Percentiles rank a stretch among this genome's conserved stretches.
These are phyloP conservation scores for Talaromyces thailandensis DNA, from an alignment of 495 filamentous ascomycete genomes.

Conservation along the genomic window DNA sequence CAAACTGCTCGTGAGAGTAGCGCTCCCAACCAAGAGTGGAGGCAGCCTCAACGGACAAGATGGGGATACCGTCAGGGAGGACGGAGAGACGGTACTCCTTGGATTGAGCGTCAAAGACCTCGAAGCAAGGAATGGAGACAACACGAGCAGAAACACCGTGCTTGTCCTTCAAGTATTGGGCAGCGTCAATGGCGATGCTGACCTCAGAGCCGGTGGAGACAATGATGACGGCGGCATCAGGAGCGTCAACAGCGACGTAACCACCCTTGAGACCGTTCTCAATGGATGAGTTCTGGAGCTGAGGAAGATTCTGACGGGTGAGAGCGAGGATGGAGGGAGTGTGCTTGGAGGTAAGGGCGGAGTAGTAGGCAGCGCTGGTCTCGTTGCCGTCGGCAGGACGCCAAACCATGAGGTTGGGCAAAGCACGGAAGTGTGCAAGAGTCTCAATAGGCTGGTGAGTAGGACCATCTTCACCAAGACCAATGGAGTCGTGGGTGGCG, in stretches of 20 bases:
- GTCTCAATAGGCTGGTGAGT: constrained; percentile 99
- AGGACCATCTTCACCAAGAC: constrained; percentile 96
- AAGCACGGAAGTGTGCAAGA: constrained; percentile 97
- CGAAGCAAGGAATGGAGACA: constrained; percentile 92
- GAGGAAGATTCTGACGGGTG: constrained; percentile 96
- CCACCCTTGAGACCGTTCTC: constrained; percentile 87
- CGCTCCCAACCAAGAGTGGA: constrained; percentile 93
- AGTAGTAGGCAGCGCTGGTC: constrained; percentile 95
- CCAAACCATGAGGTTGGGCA: constrained; percentile 99
- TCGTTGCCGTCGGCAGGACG: constrained; percentile 98
- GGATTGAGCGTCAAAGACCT: constrained; percentile 89
- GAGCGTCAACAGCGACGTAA: constrained; percentile 78
- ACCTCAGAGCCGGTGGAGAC: constrained; percentile 96
- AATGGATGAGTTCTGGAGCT: constrained; percentile 87
- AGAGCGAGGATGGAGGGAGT: constrained; percentile 90
- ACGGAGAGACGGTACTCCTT: constrained; percentile 91
- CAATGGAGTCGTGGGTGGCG: constrained; percentile 98
- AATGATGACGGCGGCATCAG: constrained; percentile 79
- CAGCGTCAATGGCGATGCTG: constrained; percentile 83
- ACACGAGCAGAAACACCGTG: constrained; percentile 84
- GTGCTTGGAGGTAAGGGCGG: constrained; percentile 80
- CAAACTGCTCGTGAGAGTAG: constrained; percentile 98
- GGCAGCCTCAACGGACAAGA: constrained; percentile 90
- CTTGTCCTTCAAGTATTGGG: constrained; percentile 81
- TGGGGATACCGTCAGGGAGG: constrained; percentile 89